Percentiles rank a stretch among this genome's conserved stretches.
These are phyloP conservation scores for Stemphylium lycopersici DNA, from an alignment of 2,329 filamentous ascomycete genomes.

Conservation along the genomic window DNA sequence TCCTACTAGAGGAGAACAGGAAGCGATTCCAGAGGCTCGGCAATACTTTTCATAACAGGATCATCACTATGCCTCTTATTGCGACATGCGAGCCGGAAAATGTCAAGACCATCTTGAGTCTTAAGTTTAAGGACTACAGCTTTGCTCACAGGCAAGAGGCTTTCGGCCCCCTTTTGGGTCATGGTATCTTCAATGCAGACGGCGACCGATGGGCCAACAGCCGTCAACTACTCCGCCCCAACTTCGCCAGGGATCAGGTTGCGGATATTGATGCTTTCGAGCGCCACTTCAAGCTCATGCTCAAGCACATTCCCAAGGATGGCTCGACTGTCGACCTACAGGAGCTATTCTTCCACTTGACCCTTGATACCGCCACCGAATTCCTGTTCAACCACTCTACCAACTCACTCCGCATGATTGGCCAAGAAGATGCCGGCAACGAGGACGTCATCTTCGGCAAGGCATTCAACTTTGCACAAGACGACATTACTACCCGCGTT, in stretches of 20 bases:
- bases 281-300: constrained; percentile 62
- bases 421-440: constrained; percentile 33
- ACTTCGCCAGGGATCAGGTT: constrained; percentile 60
- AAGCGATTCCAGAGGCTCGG: constrained; percentile 35
- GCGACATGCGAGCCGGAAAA: constrained; percentile 57
- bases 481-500: constrained; percentile 44
- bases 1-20: constrained; percentile 25
- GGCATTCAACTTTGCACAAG: constrained; percentile 53
- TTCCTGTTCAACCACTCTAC: constrained; percentile 56
- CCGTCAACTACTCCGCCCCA: constrained; percentile 59
- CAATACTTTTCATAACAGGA: constrained; percentile 51
- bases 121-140: constrained; percentile 56
- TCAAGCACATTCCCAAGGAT: constrained; percentile 65
- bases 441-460: constrained; percentile 50
- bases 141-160: constrained; percentile 44
- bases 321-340: constrained; percentile 49
- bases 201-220: constrained; percentile 50
- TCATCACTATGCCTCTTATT: constrained; percentile 43
- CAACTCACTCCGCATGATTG: constrained; percentile 43
- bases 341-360: constrained; percentile 56
- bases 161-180: constrained; percentile 52
- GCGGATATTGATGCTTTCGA: constrained; percentile 65
- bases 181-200: constrained; percentile 56
- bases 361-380: constrained; percentile 58
- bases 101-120: constrained; percentile 54